These are phyloP conservation scores for Vaccinium vitisidaea DNA, from an alignment of 148 eudicot genomes.

Conservation along the genomic window DNA sequence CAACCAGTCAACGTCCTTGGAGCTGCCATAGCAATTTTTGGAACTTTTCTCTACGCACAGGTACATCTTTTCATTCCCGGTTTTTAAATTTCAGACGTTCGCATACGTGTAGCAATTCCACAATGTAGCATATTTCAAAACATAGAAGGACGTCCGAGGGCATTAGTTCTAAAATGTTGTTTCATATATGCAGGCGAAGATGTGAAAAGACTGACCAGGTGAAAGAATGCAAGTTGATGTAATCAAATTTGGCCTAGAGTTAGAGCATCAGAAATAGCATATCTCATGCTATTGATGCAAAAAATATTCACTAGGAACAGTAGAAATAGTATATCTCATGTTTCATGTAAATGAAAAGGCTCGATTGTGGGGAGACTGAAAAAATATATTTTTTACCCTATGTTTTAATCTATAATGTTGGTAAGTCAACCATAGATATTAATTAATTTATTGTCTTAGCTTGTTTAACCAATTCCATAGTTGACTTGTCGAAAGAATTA, in stretches of 20 bases:
- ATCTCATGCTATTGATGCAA: not conserved
- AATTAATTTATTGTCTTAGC: too few relatives aligned
- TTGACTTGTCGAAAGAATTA: too few relatives aligned
- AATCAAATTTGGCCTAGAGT: not conserved
- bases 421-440: too few relatives aligned
- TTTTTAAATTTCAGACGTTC: not conserved
- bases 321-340: too few relatives aligned
- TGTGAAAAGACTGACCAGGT: not conserved
- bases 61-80: constrained; percentile 6
- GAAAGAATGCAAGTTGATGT: not conserved
- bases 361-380: too few relatives aligned
- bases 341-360: too few relatives aligned
- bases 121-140: not conserved
- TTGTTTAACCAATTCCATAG: too few relatives aligned
- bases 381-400: too few relatives aligned
- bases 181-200: constrained; percentile 10
- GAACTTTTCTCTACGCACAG: constrained; percentile 53
- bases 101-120: not conserved
- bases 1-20: constrained; percentile 52
- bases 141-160: not conserved
- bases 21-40: constrained; percentile 53
- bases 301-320: too few relatives aligned
- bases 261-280: not conserved
- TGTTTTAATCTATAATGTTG: too few relatives aligned
- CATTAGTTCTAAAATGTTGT: not conserved